Conservation (phyloP, 768 basidiomycete genomes). For the Suillus subalutaceus region DNA sequence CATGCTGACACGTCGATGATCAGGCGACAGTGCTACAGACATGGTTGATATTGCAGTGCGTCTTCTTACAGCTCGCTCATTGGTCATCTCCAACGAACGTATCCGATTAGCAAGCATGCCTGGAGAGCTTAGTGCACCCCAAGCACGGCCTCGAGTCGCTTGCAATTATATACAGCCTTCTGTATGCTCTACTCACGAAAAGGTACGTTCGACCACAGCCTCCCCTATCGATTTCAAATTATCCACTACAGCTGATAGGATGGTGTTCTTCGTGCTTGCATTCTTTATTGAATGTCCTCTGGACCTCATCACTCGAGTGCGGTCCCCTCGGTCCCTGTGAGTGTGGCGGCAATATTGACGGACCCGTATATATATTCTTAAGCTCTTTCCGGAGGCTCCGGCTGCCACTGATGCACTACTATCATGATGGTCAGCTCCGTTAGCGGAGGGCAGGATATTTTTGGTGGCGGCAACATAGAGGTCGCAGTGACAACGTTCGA, state of each 20-base stretch:
- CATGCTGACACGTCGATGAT: not conserved
- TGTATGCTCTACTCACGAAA: conserved; percentile 54
- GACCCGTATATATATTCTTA: too few species aligned
- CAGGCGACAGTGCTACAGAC: conserved; percentile 37
- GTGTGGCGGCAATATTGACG: too few species aligned
- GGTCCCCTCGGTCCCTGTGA: too few species aligned
- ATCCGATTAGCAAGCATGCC: conserved; percentile 3
- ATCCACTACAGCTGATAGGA: not conserved
- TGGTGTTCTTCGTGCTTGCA: conserved; percentile 10
- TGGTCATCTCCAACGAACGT: not conserved
- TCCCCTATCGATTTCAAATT: not conserved
- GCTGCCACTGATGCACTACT: too few species aligned
- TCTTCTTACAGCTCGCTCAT: conserved; percentile 2
- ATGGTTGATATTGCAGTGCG: conserved; percentile 42
- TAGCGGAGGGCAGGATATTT: too few species aligned
- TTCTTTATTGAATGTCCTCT: not conserved
- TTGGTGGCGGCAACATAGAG: too few species aligned
- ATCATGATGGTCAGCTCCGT: too few species aligned
- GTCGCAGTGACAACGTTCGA: too few species aligned
- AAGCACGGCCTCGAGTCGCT: conserved; percentile 43
- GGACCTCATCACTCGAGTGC: too few species aligned
- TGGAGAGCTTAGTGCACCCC: conserved; percentile 17
- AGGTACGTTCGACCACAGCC: conserved; percentile 37
- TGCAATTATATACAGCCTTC: conserved; percentile 49
- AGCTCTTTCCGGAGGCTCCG: too few species aligned